phyloP scores from a whole-genome alignment of 129 eudicot genomes.

The Kitagawia praeruptora region DNA sequence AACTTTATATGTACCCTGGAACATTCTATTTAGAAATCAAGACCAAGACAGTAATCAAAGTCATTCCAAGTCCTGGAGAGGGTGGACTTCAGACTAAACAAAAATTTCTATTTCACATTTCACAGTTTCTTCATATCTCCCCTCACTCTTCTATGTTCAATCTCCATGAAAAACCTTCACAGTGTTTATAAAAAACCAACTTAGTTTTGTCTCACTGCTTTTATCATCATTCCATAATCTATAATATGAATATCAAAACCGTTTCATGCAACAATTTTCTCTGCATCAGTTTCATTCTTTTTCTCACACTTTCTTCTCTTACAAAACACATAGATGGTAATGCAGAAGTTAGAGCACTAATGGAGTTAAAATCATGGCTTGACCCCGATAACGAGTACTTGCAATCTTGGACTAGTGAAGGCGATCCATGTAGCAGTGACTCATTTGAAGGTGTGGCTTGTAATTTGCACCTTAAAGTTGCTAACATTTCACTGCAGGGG shows the following conservation, averaged over 20 bases:
- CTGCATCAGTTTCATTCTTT: background rate
- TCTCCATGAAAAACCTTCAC: background rate
- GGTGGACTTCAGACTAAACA: background rate
- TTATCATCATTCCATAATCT: background rate
- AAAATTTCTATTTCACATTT: background rate
- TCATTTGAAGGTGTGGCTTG: constrained; percentile 76
- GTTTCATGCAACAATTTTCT: background rate
- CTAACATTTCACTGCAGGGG: constrained; percentile 76
- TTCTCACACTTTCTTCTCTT: background rate
- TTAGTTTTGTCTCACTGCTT: background rate
- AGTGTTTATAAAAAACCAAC: background rate
- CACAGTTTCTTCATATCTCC: background rate
- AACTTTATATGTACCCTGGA: background rate
- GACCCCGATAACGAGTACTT: constrained; percentile 74
- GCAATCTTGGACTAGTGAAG: constrained; percentile 55
- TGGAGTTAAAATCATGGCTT: constrained; percentile 68
- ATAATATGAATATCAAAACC: background rate
- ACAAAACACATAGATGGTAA: constrained; percentile 21
- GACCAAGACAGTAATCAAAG: constrained; percentile 4
- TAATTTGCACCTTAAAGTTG: constrained; percentile 67
- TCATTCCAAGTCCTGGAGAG: background rate
- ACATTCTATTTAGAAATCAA: constrained; percentile 2
- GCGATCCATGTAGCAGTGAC: constrained; percentile 72
- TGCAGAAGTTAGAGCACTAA: constrained; percentile 62
- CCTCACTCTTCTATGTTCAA: background rate